Conservation (phyloP, 2,329 filamentous ascomycete species). For the Chalara sp. region DNA sequence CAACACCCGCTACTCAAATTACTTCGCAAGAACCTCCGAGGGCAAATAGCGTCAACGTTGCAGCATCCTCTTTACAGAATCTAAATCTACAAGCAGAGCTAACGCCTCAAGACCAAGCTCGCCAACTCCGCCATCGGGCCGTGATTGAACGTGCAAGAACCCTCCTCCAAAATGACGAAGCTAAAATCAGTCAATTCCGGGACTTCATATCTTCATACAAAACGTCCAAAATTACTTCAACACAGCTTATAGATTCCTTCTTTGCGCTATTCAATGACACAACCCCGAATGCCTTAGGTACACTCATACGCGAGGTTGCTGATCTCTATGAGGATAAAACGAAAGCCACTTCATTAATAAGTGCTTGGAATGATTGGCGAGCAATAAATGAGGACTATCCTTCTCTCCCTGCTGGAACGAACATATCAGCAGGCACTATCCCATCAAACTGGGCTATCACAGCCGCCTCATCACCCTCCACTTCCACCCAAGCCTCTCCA, state of each 20-base stretch:
- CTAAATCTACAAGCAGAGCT: conserved; percentile 46
- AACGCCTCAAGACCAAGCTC: conserved; percentile 73
- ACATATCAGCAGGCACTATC: conserved; percentile 41
- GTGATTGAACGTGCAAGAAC: conserved; percentile 81
- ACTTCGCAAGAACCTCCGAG: neutral
- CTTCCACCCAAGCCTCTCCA: conserved; percentile 28
- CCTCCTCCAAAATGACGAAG: conserved; percentile 69
- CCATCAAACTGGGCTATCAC: conserved; percentile 26
- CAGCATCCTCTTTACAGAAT: conserved; percentile 17
- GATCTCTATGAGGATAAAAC: conserved; percentile 81
- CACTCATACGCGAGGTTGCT: conserved; percentile 82
- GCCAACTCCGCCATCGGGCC: conserved; percentile 70
- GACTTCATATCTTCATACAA: conserved; percentile 73
- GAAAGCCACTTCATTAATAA: conserved; percentile 68
- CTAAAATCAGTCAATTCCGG: conserved; percentile 74
- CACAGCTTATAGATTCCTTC: conserved; percentile 78
- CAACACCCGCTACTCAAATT: conserved; percentile 1
- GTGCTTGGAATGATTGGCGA: conserved; percentile 91
- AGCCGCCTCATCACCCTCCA: conserved; percentile 9
- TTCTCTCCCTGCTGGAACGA: conserved; percentile 64
- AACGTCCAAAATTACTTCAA: conserved; percentile 59
- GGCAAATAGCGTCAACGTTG: conserved; percentile 14
- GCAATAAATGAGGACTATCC: conserved; percentile 96
- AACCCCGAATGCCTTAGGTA: conserved; percentile 73
- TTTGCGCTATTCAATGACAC: conserved; percentile 78